Base-by-base conservation (phyloP, 306 rosid species). In the Cicer pinnatifidum region DNA sequence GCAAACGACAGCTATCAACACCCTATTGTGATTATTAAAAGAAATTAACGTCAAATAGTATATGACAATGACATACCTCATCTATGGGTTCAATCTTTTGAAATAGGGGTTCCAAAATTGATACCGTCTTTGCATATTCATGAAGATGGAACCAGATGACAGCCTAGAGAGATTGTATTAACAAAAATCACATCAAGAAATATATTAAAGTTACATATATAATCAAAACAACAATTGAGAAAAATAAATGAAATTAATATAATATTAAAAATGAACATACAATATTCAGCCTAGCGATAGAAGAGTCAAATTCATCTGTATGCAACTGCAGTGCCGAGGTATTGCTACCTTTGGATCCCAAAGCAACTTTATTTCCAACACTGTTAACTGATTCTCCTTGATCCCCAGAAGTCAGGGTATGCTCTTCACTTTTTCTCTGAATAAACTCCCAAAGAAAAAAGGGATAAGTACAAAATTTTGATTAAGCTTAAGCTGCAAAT, bases 81-180 rank as follows among this genome's bases (percentile, higher is more conserved):
- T 90, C 90, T 69, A 90, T 84, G 41, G 96, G 99, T 72, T 89
- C 97, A 75, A 92, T 95, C 79, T 90, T 95, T 87, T 92, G 99
- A 84, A 88, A 95, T 44, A 95, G 81, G 33, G 97, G 99, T 80
- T 87, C 99, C 78, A 95, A 88, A 71, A 87, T 88, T 11, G 93
- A 86, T 40, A 84, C 85, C 11, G 99, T 86, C 87, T 85, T 92
- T 19, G 84, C 65, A 87, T 90, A 92, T 72, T 95, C 97, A 1
- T 87, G 97, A 70, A 95, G 90, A 86, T 89, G 89, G 85, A 89
- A 95, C 99, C 99, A 95, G 82, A 95, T 76, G 51, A 87, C 81
- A 12, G 99, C 99, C 99, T 95, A 75, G 44, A 76, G 61, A 72
- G 4, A 61, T 71, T 71, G 61, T 54, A 67, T 67, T 38, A 35